Conservation (phyloP, 257 asterid species). For the Solanum ossicruentum region DNA sequence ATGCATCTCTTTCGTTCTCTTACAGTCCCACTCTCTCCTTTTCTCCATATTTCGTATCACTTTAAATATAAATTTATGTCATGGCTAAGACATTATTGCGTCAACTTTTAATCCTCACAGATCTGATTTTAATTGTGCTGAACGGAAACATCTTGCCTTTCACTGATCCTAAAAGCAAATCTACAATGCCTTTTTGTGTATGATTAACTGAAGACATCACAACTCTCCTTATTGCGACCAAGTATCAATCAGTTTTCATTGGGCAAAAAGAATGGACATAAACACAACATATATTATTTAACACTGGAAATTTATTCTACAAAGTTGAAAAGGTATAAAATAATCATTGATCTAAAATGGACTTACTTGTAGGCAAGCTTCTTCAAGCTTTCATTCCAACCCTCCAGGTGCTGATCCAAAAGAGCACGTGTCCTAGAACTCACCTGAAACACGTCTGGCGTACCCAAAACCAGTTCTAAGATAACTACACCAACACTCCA, state of each 20-base stretch:
- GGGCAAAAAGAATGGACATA: not conserved
- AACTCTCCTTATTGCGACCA: not conserved
- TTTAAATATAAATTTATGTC: not conserved
- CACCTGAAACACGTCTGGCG: constrained; percentile 90
- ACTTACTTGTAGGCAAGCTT: constrained; percentile 94
- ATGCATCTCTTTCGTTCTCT: not conserved
- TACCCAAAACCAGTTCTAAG: constrained; percentile 85
- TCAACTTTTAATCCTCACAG: not conserved
- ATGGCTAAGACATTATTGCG: not conserved
- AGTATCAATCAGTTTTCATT: not conserved
- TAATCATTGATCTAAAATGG: not conserved
- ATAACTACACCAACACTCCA: constrained; percentile 97
- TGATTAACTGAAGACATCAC: not conserved
- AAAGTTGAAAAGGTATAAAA: not conserved
- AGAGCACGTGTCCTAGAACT: constrained; percentile 71
- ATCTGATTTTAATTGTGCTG: not conserved
- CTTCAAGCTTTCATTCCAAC: constrained; percentile 83
- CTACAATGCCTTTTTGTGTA: not conserved
- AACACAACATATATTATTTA: not conserved
- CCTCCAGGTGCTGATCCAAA: constrained; percentile 81
- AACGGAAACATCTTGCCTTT: not conserved
- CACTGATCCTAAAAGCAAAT: not conserved
- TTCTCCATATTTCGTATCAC: not conserved
- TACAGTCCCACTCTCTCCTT: not conserved
- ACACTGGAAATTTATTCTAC: not conserved